These are phyloP conservation scores for Diaporthe sp. DNA, from an alignment of 2,329 filamentous ascomycete species.

Conservation along the genomic window DNA sequence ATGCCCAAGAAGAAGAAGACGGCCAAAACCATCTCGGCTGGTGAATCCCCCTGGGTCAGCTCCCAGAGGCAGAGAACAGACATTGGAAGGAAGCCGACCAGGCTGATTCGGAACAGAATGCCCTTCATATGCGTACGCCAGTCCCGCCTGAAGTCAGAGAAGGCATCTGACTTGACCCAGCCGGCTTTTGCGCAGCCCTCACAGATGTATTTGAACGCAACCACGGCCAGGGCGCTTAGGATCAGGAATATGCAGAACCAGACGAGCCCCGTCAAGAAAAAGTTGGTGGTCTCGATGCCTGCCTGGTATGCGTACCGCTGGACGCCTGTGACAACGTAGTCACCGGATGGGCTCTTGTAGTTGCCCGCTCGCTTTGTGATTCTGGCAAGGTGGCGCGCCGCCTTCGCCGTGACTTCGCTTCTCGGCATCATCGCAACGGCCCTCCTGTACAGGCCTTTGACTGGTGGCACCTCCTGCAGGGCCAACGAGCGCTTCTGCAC, in stretches of 20 bases:
- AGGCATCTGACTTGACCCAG: constrained; percentile 85
- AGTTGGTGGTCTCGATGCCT: constrained; percentile 83
- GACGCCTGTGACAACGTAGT: constrained; percentile 77
- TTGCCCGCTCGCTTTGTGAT: constrained; percentile 47
- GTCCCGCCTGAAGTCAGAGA: constrained; percentile 88
- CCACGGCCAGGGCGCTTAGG: constrained; percentile 77
- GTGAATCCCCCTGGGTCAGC: constrained; percentile 82
- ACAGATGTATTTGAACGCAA: constrained; percentile 81
- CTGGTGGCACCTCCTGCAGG: constrained; percentile 49
- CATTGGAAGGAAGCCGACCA: constrained; percentile 90
- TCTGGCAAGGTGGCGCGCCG: constrained; percentile 28
- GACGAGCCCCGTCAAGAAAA: constrained; percentile 86
- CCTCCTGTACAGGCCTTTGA: constrained; percentile 49
- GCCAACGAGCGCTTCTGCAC: constrained; percentile 75
- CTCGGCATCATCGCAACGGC: constrained; percentile 54
- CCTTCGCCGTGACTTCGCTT: constrained; percentile 42
- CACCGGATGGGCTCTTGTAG: constrained; percentile 59
- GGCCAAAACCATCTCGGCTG: constrained; percentile 83
- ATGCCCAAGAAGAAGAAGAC: constrained; percentile 86
- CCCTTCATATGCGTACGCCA: constrained; percentile 83
- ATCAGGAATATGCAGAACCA: constrained; percentile 87
- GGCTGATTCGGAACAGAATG: constrained; percentile 84
- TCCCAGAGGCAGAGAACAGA: constrained; percentile 88
- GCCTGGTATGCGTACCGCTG: constrained; percentile 86
- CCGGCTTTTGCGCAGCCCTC: constrained; percentile 78